Evolutionary conservation across 441 rosid genomes (phyloP).

Genomic region (Gossypium lobatum): DNA sequence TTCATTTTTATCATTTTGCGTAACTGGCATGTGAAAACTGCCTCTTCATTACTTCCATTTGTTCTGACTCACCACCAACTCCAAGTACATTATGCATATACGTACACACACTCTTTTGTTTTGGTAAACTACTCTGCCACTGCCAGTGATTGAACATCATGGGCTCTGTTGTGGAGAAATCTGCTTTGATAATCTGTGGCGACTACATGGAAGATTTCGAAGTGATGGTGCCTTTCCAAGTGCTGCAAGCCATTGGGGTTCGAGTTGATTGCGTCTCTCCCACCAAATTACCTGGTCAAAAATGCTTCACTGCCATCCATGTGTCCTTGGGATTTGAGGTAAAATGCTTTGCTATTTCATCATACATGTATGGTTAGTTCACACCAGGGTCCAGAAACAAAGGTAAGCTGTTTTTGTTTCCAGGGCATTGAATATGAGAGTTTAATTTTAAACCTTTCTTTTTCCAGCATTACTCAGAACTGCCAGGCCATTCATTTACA

Average conservation of each 20-base stretch:
- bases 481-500: slow-evolving; percentile 39
- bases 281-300: slow-evolving; percentile 32
- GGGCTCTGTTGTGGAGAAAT: slow-evolving; percentile 27
- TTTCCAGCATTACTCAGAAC: slow-evolving; percentile 38
- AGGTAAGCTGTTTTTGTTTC: neutral
- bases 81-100: neutral
- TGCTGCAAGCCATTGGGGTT: slow-evolving; percentile 38
- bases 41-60: neutral
- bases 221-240: slow-evolving; percentile 32
- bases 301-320: slow-evolving; percentile 40
- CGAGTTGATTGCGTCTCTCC: slow-evolving; percentile 41
- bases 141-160: slow-evolving; percentile 9
- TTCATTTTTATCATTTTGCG: neutral
- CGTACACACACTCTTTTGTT: neutral
- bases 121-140: neutral
- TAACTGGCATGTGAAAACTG: neutral
- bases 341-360: neutral
- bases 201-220: slow-evolving; percentile 49
- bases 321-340: slow-evolving; percentile 41
- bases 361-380: neutral
- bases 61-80: neutral
- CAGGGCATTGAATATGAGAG: neutral
- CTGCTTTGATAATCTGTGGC: slow-evolving; percentile 39
- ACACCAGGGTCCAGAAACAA: neutral
- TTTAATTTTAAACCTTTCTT: neutral